A percentile compares a stretch with the other conserved stretches of the same genome.
Conservation (phyloP, 1,139 yeast genomes). For the Saccharomycopsis phalli region DNA sequence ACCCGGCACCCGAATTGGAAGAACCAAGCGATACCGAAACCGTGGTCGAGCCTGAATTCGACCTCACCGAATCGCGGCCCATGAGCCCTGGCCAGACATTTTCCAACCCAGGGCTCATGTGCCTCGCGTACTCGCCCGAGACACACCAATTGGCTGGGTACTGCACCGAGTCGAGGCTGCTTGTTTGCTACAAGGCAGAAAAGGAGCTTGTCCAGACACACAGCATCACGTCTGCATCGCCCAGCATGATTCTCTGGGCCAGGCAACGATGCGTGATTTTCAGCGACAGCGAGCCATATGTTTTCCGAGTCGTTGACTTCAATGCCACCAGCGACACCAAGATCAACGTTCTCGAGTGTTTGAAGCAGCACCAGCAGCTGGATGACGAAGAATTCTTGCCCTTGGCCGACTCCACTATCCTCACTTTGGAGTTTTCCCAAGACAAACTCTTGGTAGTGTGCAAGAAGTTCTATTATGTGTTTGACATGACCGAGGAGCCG, state of each 20-base stretch:
- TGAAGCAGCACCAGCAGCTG: conserved; percentile 14
- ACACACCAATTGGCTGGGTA: not conserved
- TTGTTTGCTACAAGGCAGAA: not conserved
- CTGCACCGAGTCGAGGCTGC: not conserved
- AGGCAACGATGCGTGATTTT: conserved; percentile 5
- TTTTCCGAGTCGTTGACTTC: conserved; percentile 9
- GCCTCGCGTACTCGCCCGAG: too few relatives aligned
- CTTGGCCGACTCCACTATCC: conserved; percentile 17
- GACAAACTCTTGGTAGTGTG: conserved; percentile 11
- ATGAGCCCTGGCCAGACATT: too few relatives aligned
- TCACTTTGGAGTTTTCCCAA: conserved; percentile 7
- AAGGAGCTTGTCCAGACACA: not conserved
- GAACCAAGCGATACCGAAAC: not conserved
- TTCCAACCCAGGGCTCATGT: too few relatives aligned
- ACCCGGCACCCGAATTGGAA: not conserved
- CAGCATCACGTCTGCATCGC: not conserved
- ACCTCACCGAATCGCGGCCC: too few relatives aligned
- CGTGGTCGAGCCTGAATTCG: not conserved
- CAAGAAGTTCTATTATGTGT: conserved; percentile 16
- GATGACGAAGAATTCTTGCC: conserved; percentile 18
- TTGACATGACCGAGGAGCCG: conserved; percentile 5
- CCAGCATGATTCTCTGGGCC: conserved; percentile 4
- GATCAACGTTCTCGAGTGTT: conserved; percentile 14
- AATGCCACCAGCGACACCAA: conserved; percentile 5
- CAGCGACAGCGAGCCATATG: conserved; percentile 12